Evolutionary conservation across 768 basidiomycete species (phyloP), one percentile per base, ranked within the genome.

Genomic region (Trametes meyenii): DNA sequence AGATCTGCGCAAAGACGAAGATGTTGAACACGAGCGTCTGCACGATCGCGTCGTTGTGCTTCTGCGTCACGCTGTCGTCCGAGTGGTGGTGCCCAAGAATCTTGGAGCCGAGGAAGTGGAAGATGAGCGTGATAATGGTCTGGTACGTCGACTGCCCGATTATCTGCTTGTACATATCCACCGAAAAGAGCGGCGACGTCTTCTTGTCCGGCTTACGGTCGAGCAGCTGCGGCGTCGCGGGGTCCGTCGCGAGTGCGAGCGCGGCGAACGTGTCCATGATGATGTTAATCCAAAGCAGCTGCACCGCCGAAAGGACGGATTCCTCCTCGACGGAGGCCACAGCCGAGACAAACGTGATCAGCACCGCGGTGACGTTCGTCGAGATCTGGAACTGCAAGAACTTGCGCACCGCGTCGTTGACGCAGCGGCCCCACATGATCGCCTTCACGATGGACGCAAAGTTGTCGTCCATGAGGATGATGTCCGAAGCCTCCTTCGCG

Each of bases 241-340:
- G 96, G 73, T 98, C 97, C 24, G 97, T 98, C 17, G 97, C 96
- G 52, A 99, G 85, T 13, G 97, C 97, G 52, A 98, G 86, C 24
- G 97, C 97, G 58, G 97, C 97, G 71, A 99, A 98, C 1, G 94
- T 96, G 72, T 97, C 96, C 95, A 96, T 96, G 74, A 96, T 96
- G 63, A 98, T 89, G 80, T 98, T 98, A 75, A 98, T 94, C 96
- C 97, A 99, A 21, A 99, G 85, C 5, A 99, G 77, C 72, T 99
- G 97, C 1, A 99, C 97, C 35, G 97, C 96, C 23, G 92, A 89
- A 29, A 99, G 79, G n/a, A 94, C 95, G 1, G 95, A 94, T 11
- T 78, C 68, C 72, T 97, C 96, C 55, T 83, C 70, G 6, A 71
- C 63, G 17, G 94, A 95, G 0, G 91, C 85, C 55, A 98, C 86